These are phyloP conservation scores for Scalesia atractyloides DNA, from an alignment of 129 eudicot species.

Conservation along the genomic window DNA sequence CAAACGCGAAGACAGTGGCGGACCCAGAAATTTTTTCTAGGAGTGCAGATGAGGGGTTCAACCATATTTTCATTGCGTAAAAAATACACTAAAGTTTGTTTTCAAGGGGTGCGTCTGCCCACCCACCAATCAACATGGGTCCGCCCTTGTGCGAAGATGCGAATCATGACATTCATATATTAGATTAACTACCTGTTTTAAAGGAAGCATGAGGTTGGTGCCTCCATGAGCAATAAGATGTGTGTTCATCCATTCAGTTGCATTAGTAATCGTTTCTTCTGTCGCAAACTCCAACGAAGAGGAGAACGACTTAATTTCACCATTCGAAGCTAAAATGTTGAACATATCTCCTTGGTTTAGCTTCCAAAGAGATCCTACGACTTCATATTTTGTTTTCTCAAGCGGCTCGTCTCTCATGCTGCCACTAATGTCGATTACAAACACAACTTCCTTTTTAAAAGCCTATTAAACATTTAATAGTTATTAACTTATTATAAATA, in stretches of 20 bases:
- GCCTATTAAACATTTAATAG: constrained; percentile 33
- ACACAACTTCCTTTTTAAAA: constrained; percentile 77
- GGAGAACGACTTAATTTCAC: constrained; percentile 44
- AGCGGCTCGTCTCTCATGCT: constrained; percentile 84
- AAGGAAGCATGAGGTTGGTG: constrained; percentile 68
- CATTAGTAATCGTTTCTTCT: constrained; percentile 53
- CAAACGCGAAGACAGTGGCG: not conserved
- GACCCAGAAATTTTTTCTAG: too few relatives aligned
- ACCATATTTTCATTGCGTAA: too few relatives aligned
- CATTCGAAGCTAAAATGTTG: constrained; percentile 82
- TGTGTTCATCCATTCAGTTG: constrained; percentile 65
- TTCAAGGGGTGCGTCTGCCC: too few relatives aligned
- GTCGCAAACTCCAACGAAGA: constrained; percentile 60
- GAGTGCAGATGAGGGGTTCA: too few relatives aligned
- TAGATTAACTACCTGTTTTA: constrained; percentile 59
- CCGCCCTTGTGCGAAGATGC: not conserved
- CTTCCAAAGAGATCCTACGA: constrained; percentile 54
- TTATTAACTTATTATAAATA: too few relatives aligned
- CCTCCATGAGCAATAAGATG: constrained; percentile 65
- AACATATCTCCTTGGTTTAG: constrained; percentile 63
- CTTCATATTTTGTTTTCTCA: constrained; percentile 62
- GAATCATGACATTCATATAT: constrained; percentile 5
- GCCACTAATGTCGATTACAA: constrained; percentile 80
- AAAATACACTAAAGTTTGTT: too few relatives aligned
- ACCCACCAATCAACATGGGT: too few relatives aligned